Evolutionary conservation across 2,329 filamentous ascomycete species (phyloP).

Genomic region (Epichloe typhina): DNA sequence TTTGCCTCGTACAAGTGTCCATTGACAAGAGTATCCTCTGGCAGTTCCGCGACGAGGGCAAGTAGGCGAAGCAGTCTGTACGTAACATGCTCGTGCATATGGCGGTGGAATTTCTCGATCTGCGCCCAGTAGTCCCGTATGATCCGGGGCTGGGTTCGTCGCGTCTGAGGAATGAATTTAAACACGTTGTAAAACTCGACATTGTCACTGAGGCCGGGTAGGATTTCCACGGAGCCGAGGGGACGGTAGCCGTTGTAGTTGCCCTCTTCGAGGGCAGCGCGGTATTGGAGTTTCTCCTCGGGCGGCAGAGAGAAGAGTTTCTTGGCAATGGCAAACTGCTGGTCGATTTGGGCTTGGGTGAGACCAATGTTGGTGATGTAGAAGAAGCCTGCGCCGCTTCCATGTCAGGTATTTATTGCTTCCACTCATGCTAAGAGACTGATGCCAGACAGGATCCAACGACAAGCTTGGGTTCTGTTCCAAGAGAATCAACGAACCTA

Average conservation of each 20-base stretch:
- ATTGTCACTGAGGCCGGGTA: slow-evolving; percentile 23
- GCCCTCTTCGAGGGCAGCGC: slow-evolving; percentile 34
- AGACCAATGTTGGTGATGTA: slow-evolving; percentile 51
- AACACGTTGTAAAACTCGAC: slow-evolving; percentile 28
- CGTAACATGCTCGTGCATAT: slow-evolving; percentile 21
- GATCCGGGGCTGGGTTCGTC: slow-evolving; percentile 19
- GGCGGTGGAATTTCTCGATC: slow-evolving; percentile 22
- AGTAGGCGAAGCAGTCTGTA: slow-evolving; percentile 22
- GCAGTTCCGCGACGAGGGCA: slow-evolving; percentile 41
- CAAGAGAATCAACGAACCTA: slow-evolving; percentile 10
- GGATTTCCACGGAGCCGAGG: slow-evolving; percentile 23
- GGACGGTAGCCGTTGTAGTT: slow-evolving; percentile 46
- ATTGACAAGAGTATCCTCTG: slow-evolving; percentile 39
- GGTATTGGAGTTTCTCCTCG: slow-evolving; percentile 46
- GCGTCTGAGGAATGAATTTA: slow-evolving; percentile 23
- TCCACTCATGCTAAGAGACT: background rate
- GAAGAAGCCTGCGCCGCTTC: slow-evolving; percentile 34
- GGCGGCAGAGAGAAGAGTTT: slow-evolving; percentile 42
- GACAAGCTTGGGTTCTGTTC: background rate
- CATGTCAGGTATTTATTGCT: background rate
- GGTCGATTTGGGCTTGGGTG: slow-evolving; percentile 44
- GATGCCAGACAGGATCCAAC: too few relatives aligned
- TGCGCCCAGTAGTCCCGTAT: slow-evolving; percentile 16
- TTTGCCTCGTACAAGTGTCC: slow-evolving; percentile 40
- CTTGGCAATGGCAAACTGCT: slow-evolving; percentile 47